These are phyloP conservation scores for Diplodia mutila DNA, from an alignment of 2,329 filamentous ascomycete genomes.

Conservation along the genomic window DNA sequence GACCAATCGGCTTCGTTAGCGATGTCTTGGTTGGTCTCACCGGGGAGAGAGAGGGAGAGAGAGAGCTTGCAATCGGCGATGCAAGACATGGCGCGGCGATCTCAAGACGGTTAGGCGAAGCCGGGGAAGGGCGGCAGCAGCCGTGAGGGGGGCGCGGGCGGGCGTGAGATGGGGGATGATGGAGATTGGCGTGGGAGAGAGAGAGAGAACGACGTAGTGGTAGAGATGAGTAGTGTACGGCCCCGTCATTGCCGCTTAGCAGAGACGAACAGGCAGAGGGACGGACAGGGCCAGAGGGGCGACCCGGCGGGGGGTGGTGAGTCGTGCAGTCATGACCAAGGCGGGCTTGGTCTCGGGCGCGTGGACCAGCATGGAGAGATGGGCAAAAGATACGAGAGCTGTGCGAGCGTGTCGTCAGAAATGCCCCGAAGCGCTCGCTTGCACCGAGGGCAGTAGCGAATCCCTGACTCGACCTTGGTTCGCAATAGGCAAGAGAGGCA, in stretches of 20 bases:
- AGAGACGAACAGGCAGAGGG: background rate
- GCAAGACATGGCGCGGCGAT: background rate
- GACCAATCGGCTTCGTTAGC: background rate
- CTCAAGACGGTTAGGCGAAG: background rate
- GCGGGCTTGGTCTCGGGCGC: too few species aligned
- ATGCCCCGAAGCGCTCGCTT: background rate
- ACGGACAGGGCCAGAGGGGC: background rate
- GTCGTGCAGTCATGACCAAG: background rate
- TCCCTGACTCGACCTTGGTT: background rate
- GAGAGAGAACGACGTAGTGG: too few species aligned
- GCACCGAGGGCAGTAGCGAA: background rate
- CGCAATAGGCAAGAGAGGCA: background rate
- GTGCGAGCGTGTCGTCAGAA: background rate
- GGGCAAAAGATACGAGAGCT: background rate
- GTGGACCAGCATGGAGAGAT: background rate
- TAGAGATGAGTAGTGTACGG: too few species aligned
- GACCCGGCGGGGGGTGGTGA: background rate
- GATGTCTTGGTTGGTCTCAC: too few species aligned
- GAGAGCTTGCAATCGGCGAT: background rate
- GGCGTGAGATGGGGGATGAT: background rate
- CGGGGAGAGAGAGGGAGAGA: too few species aligned
- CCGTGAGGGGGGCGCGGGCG: background rate
- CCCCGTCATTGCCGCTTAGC: background rate
- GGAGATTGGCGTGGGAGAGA: background rate
- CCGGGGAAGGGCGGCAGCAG: conserved; percentile 4